Base-by-base conservation (phyloP, 2,329 filamentous ascomycete genomes). In the Fusarium newnesense region DNA sequence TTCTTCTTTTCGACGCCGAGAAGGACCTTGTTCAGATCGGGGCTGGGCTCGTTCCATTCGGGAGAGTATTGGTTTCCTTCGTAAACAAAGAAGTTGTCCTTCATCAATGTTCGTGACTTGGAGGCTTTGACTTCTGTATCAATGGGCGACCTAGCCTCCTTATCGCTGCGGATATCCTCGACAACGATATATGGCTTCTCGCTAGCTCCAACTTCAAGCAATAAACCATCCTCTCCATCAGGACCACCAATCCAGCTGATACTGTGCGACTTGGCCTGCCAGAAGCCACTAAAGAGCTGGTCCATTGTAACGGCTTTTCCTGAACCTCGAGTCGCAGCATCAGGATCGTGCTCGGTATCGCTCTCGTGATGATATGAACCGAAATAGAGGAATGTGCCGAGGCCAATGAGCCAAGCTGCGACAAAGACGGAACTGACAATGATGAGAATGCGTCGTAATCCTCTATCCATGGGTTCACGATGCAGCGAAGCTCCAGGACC, bases 21-120 rank as follows among this genome's bases (percentile, higher is more conserved):
- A 58, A 99, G 87, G 7, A 99, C 94, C 80, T 94, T 96, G 77
- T 91, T 94, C 81, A 97, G 87, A 80, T 98, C 90, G 34, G 91
- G 90, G 79, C 94, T 98, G 5, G 96, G 94, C 86, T 89, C 92
- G 7, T 91, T 89, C 75, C 88, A 86, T 19, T 82, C 82, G 1
- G 93, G 91, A n/a, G 78, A 80, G 73, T 94, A 84, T 21, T 81
- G 81, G 57, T 85, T 81, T 16, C 86, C 89, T 13, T 86, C 86
- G 63, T 91, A 91, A 24, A 84, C 80, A 77, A 99, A 94, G 46
- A 79, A 82, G 1, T 84, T 79, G 18, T 88, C 81, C 81, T 94
- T 89, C 91, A 99, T 97, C 77, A 99, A 84, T 1, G 91, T 93
- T 72, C 87, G 91, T 60, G 89, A 88, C 57, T 87, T 84, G 47